Base-by-base conservation (phyloP, 148 eudicot genomes). In the Chenopodium quinoa region DNA sequence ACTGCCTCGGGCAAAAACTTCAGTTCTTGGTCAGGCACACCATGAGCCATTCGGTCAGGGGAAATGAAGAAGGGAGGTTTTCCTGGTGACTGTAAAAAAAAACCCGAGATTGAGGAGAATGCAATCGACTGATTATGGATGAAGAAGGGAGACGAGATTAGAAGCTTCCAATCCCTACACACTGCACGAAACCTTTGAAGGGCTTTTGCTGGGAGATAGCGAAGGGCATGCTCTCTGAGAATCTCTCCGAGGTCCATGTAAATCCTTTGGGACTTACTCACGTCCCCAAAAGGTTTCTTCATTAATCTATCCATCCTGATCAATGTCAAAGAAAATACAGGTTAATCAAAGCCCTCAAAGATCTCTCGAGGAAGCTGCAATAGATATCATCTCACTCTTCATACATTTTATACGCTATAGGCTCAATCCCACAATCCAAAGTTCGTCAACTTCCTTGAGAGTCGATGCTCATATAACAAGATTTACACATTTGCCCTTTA, bases 161-260 rank as follows among this genome's bases (percentile, higher is more conserved):
- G 85, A 80, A 77, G 84, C 31, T 86, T 88, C 96, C 96, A 92
- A 64, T 88, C 96, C 75, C 87, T 87, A 34, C 89, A 91, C 60
- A 92, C 93, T 62, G 82, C 72, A 22, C 31, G 82, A 69, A 84
- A 85, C 81, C 86, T 85, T 83, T 47, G 62, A 78, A 91, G 88
- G 8, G 93, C 79, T 85, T 92, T 92, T 58, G 96, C 93, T 19
- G 96, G 96, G 56, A 90, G 91, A 84, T 77, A 90, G 20, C 84
- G 83, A 44, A 89, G 89, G 46, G 89, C 88, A 63, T 87, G 80
- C 83, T 91, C 93, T 84, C 87, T 86, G 70, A 89, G 79, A 23
- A 92, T 86, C 32, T 91, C 91, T 82, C 66, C 86, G 9, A 92
- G 80, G 78, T 92, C 93, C 91, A 91, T 88, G 83, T 87, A 80